A percentile compares a stretch with the other conserved stretches of the same genome.
These are phyloP conservation scores for Piromyces sp. DNA, from an alignment of 192 early-diverging fungal genomes.

Conservation along the genomic window DNA sequence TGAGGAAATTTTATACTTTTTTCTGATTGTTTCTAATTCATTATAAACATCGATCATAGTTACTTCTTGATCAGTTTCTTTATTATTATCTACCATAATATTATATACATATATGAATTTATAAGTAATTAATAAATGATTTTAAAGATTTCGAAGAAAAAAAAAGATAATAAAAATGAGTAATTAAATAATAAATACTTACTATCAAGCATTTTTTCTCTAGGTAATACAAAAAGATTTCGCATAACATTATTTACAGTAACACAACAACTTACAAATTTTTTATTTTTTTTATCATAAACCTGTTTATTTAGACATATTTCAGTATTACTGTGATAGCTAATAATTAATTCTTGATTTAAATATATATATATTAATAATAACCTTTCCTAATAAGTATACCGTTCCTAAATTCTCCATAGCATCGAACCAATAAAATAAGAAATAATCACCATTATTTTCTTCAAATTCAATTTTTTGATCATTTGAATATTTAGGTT, in stretches of 20 bases:
- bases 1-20: constrained; percentile 29
- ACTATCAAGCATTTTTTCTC: constrained; percentile 32
- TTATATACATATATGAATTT: too few species aligned
- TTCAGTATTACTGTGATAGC: too few species aligned
- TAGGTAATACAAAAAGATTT: constrained; percentile 84
- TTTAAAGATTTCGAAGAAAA: too few species aligned
- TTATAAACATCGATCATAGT: constrained; percentile 47
- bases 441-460: constrained; percentile 35
- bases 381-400: constrained; percentile 84
- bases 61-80: constrained; percentile 34
- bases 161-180: too few species aligned
- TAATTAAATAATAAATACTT: constrained; percentile 4
- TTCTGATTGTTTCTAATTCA: constrained; percentile 51
- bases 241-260: constrained; percentile 60
- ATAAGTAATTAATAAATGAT: too few species aligned
- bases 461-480: constrained; percentile 2
- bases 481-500: background rate
- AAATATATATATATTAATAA: too few species aligned
- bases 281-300: constrained; percentile 22
- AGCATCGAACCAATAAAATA: constrained; percentile 86
- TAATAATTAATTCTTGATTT: too few species aligned
- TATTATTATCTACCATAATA: constrained; percentile 15
- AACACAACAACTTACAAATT: constrained; percentile 65
- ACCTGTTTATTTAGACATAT: too few species aligned
- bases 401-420: constrained; percentile 62